A percentile compares a stretch with the other conserved stretches of the same genome.
These are phyloP conservation scores for Malus hybrid DNA, from an alignment of 331 rosid species.

Conservation along the genomic window DNA sequence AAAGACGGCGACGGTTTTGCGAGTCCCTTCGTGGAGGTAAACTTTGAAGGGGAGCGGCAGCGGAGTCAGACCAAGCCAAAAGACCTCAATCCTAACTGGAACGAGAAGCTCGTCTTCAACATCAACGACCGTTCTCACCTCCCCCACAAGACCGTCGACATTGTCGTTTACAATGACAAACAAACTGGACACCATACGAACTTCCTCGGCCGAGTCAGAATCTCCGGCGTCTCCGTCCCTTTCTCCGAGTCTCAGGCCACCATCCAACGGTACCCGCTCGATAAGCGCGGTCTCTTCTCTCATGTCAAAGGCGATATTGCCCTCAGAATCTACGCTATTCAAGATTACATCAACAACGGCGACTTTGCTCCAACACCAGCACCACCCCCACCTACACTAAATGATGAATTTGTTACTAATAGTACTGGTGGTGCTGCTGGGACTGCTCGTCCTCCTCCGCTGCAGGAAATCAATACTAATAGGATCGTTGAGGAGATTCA, in stretches of 20 bases:
- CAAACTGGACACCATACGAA: conserved; percentile 31
- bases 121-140: conserved; percentile 36
- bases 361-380: conserved; percentile 6
- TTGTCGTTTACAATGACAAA: conserved; percentile 43
- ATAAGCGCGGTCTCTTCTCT: conserved; percentile 61
- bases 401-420: not conserved
- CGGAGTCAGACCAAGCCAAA: conserved; percentile 54
- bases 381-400: not conserved
- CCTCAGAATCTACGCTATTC: conserved; percentile 44
- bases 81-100: conserved; percentile 75
- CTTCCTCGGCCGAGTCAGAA: conserved; percentile 71
- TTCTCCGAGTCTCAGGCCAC: conserved; percentile 47
- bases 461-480: conserved; percentile 60
- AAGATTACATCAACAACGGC: not conserved
- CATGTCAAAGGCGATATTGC: conserved; percentile 70
- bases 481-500: conserved; percentile 26
- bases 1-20: conserved; percentile 78
- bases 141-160: conserved; percentile 49
- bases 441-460: conserved; percentile 52
- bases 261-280: conserved; percentile 79
- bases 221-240: conserved; percentile 61
- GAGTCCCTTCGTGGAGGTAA: conserved; percentile 65
- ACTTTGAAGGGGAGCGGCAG: conserved; percentile 47
- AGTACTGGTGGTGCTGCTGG: not conserved
- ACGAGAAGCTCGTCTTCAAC: conserved; percentile 59